Evolutionary conservation across 2,329 filamentous ascomycete genomes (phyloP).

Genomic region (Fusarium anguioides): DNA sequence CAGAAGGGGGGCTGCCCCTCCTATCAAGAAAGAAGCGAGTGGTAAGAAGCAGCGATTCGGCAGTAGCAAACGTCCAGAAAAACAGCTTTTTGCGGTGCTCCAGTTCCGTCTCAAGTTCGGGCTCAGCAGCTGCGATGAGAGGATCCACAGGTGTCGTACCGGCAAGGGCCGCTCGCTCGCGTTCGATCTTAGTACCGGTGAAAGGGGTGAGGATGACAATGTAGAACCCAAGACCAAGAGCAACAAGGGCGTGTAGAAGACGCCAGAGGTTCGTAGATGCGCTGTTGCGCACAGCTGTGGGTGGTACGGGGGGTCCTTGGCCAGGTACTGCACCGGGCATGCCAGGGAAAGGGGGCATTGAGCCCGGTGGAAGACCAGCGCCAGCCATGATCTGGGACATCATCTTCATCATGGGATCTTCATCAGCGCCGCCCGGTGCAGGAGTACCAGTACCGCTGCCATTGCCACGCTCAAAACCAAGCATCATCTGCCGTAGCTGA

Average conservation of each 20-base stretch:
- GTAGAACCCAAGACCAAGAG: slow-evolving; percentile 76
- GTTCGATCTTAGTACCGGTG: slow-evolving; percentile 71
- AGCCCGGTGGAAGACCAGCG: slow-evolving; percentile 46
- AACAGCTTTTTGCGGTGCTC: slow-evolving; percentile 58
- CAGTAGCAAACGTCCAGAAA: slow-evolving; percentile 85
- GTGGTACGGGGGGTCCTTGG: slow-evolving; percentile 47
- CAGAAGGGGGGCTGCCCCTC: slow-evolving; percentile 65
- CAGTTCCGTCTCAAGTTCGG: slow-evolving; percentile 46
- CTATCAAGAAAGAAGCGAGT: slow-evolving; percentile 77
- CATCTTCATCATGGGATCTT: slow-evolving; percentile 68
- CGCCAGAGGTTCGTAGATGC: slow-evolving; percentile 71
- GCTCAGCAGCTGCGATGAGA: slow-evolving; percentile 36
- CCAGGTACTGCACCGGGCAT: slow-evolving; percentile 50
- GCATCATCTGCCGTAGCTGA: slow-evolving; percentile 74
- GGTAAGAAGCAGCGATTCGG: slow-evolving; percentile 77
- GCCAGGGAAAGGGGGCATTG: slow-evolving; percentile 51
- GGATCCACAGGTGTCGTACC: slow-evolving; percentile 41
- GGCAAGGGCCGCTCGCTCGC: slow-evolving; percentile 57
- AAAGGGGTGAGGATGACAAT: slow-evolving; percentile 76
- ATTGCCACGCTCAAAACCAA: slow-evolving; percentile 60
- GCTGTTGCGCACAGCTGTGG: slow-evolving; percentile 45
- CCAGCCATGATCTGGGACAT: slow-evolving; percentile 76
- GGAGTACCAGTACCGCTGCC: slow-evolving; percentile 42
- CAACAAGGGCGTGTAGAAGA: slow-evolving; percentile 77
- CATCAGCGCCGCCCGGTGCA: slow-evolving; percentile 33